These are phyloP conservation scores for Musa troglodytarum DNA, from an alignment of 176 grass and related monocot genomes.

Conservation along the genomic window DNA sequence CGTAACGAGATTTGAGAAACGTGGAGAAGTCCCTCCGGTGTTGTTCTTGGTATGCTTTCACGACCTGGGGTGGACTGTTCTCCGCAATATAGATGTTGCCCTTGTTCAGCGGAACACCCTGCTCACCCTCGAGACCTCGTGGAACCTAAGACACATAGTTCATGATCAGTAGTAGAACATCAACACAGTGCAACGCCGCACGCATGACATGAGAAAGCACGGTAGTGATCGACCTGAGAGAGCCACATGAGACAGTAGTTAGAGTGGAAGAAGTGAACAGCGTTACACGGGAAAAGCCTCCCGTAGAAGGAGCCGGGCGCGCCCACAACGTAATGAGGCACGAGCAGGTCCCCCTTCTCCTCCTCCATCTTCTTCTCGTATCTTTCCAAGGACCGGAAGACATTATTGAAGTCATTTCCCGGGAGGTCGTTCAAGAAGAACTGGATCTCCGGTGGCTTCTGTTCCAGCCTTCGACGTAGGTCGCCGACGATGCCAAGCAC, in stretches of 20 bases:
- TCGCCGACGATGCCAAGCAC: constrained; percentile 4
- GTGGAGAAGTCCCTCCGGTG: constrained; percentile 31
- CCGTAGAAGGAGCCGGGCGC: constrained; percentile 54
- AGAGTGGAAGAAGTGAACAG: constrained; percentile 65
- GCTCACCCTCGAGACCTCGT: neutral
- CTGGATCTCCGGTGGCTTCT: constrained; percentile 25
- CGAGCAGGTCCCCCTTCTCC: neutral
- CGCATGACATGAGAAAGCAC: neutral
- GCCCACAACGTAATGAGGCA: constrained; percentile 37
- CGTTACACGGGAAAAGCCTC: constrained; percentile 36
- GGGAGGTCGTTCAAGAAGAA: constrained; percentile 67
- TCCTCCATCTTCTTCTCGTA: constrained; percentile 6
- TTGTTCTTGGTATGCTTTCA: constrained; percentile 26
- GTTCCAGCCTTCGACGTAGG: neutral
- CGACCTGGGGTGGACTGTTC: constrained; percentile 24
- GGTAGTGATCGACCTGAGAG: constrained; percentile 34
- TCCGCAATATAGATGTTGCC: constrained; percentile 44
- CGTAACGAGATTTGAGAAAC: constrained; percentile 33
- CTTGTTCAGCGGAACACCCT: constrained; percentile 16
- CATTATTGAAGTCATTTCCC: constrained; percentile 48
- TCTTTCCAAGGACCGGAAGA: constrained; percentile 25
- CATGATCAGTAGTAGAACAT: neutral
- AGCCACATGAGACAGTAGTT: constrained; percentile 53
- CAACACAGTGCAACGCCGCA: neutral
- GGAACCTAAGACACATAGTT: neutral